Evolutionary conservation across 1,284 basidiomycete genomes (phyloP), one percentile per base, ranked within the genome.

Genomic region (Moesziomyces antarcticus): DNA sequence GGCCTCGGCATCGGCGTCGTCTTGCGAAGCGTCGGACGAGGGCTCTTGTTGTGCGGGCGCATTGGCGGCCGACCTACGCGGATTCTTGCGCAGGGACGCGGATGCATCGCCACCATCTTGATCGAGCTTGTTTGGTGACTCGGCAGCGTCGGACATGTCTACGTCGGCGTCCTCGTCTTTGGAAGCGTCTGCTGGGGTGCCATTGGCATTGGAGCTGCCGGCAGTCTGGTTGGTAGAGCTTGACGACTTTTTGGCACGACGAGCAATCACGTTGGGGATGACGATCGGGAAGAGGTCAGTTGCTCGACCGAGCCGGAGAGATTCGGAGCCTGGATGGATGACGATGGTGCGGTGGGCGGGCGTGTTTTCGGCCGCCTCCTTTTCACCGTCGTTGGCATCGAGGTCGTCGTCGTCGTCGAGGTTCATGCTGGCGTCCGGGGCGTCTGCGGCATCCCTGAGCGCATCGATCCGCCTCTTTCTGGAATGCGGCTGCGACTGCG

Each of bases 241-340:
- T 58, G 52, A 25, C 24, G 3, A 25, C 30, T 45, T 57, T 56
- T 44, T 69, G 9, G 64, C 37, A 50, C 71, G 50, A 30, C 86
- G 81, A 3, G 93, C 94, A 69, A 96, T 89, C 25, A 93, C 91
- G 81, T 89, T 90, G 3, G 92, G 91, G 20, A 96, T 85, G 10
- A 88, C 84, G 24, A 90, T 81, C 11, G 94, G 94, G 37, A 88
- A 90, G 27, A 92, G 89, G 80, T 97, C 94, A n/a, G 91, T 92
- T 0, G 95, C 94, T 78, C 90, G 89, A 25, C 97, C 97, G 49
- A 99, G 90, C 27, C 94, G 90, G 37, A 97, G 86, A 79, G 87
- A 91, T 27, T 92, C 88, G 2, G 94, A 95, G 24, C 97, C 97
- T 2, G 93, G 94, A 80, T 99, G 97, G 58, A 99, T 92, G 41